These are phyloP conservation scores for Entamoeba invadens DNA, from an alignment of 208 protist species.

Conservation along the genomic window DNA sequence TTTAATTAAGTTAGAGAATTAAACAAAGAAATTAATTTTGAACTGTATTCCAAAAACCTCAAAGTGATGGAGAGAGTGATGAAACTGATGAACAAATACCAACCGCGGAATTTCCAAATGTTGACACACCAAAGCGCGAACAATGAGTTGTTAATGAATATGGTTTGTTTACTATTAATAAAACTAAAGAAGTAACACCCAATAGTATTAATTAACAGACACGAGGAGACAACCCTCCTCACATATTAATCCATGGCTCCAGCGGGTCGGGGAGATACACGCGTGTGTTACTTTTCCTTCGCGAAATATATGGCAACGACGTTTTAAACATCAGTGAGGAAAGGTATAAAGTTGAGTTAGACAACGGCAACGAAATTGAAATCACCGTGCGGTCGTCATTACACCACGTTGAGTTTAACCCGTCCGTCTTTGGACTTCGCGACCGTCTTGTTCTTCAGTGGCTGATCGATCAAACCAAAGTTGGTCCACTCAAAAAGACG, in stretches of 20 bases:
- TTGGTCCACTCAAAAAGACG: not conserved
- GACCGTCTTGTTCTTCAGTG: not conserved
- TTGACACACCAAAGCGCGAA: not conserved
- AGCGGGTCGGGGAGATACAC: not conserved
- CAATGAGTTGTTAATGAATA: not conserved
- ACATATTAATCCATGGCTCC: not conserved
- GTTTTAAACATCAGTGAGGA: not conserved
- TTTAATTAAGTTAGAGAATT: too few species aligned
- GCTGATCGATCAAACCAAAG: not conserved
- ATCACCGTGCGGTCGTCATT: not conserved
- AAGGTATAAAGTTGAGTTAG: not conserved
- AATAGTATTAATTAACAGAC: too few species aligned
- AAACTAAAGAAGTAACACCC: too few species aligned
- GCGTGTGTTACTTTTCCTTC: not conserved
- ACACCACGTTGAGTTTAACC: not conserved
- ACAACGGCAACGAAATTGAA: not conserved
- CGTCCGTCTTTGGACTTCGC: not conserved
- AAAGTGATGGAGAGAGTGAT: not conserved
- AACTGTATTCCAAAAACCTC: too few species aligned
- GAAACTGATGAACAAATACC: not conserved
- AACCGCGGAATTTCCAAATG: not conserved
- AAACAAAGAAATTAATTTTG: too few species aligned
- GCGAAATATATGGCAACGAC: not conserved
- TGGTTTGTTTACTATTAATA: too few species aligned
- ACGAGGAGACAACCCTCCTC: not conserved